Evolutionary conservation across 2,329 filamentous ascomycete species (phyloP), one percentile per base, ranked within the genome.

Genomic region (Fusarium torulosum): DNA sequence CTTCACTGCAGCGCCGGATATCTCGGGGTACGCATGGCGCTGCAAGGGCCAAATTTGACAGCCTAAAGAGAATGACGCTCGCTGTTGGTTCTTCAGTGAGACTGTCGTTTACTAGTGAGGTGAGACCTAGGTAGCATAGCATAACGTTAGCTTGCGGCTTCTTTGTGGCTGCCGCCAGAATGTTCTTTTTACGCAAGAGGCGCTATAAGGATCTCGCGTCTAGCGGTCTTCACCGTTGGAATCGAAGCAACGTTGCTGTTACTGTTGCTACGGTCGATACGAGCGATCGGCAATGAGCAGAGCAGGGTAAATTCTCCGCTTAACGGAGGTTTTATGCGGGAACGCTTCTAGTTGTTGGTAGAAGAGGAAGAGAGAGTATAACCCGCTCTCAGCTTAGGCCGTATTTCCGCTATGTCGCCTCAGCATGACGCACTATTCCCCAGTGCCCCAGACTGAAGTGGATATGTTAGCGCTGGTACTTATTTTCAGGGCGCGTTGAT

Each of bases 171-270:
- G 41, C 19, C 19, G 23, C 31, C 23, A 53, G 45, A 63, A 63
- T 15, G 17, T 43, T 4, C 31, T 17, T 37, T 29, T 29, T 27
- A 45, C 27, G 49, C n/a, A 38, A 14, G 17, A 50, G n/a, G 31
- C 44, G 44, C 41, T 25, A 44, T 23, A 23, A 7, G 53, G 38
- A 15, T 38, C 29, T 27, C 17, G 17, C 14, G 11, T 23, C 11
- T 38, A 27, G 20, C 20, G 40, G 31, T 25, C 11, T 29, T 41
- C 20, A 8, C 35, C 10, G 23, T 60, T 44, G 17, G 27, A 21
- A 33, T 27, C 13, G 35, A 60, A 47, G 59, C 44, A 63, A 63
- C 59, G 60, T 63, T 59, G 42, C 59, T 23, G 19, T 27, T 13
- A 10, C 8, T 29, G 3, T 29, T 29, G 11, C 21, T 25, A 29